Evolutionary conservation across 2,329 filamentous ascomycete species (phyloP).

Genomic region (Lasiodiplodia sp.): DNA sequence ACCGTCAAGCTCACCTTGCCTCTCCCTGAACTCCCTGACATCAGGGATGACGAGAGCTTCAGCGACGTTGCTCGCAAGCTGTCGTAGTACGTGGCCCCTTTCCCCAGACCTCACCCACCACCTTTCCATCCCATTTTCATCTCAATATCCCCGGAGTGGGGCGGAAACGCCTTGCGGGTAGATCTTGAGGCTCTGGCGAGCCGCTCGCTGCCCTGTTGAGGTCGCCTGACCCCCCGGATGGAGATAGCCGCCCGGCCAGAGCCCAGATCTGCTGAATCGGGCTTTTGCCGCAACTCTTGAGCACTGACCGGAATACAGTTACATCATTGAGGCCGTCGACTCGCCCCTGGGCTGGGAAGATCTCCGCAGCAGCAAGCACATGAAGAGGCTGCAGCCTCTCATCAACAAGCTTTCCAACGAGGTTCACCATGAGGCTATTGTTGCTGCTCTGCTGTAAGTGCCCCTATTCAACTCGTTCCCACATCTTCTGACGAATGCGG

Average conservation of each 20-base stretch:
- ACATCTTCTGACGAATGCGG: constrained; percentile 1
- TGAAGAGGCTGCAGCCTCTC: constrained; percentile 63
- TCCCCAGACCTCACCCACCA: constrained; percentile 10
- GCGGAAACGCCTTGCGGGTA: constrained; percentile 11
- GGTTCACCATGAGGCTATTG: constrained; percentile 72
- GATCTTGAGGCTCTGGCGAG: constrained; percentile 24
- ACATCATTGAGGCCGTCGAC: constrained; percentile 63
- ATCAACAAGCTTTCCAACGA: constrained; percentile 69
- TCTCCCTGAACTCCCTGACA: constrained; percentile 60
- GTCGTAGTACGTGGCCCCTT: constrained; percentile 57
- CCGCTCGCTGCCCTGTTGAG: constrained; percentile 22
- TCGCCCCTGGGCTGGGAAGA: constrained; percentile 77
- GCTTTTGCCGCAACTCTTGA: constrained; percentile 13
- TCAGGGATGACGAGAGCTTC: constrained; percentile 66
- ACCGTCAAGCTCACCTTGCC: constrained; percentile 21
- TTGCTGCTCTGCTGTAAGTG: constrained; percentile 76
- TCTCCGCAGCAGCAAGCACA: constrained; percentile 70
- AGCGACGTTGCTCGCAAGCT: constrained; percentile 72
- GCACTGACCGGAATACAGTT: constrained; percentile 36
- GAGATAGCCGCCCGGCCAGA: constrained; percentile 25
- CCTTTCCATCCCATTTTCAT: constrained; percentile 13
- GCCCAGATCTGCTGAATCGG: constrained; percentile 11
- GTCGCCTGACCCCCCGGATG: constrained; percentile 19
- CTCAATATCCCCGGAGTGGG: constrained; percentile 35
- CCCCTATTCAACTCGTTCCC: background rate